Base-by-base conservation (phyloP, 495 filamentous ascomycete species). In the Neurospora sp. region DNA sequence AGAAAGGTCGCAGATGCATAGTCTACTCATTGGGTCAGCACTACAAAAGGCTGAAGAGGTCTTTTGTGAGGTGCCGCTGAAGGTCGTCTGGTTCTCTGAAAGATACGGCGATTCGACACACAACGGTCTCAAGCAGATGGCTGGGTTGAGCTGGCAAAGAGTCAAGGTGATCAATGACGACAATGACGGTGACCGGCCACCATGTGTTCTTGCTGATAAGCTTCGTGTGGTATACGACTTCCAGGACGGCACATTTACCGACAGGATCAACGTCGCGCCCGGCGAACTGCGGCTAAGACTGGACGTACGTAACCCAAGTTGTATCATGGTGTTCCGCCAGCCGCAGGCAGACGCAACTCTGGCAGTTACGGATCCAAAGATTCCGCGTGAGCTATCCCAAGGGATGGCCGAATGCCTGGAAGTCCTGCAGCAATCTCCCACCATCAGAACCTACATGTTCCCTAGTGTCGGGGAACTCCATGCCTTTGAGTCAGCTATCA, bases 261-360 rank as follows among this genome's bases (percentile, higher is more conserved):
- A 95, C 81, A 87, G 92, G 23, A 84, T 95, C 74, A 92, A 93
- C 75, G 83, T 92, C n/a, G 90, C 87, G n/a, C 90, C 90, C 73
- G 92, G 92, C 11, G 91, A 93, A 77, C 78, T 95, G 72, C 90
- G 87, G 78, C 77, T 94, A 37, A 82, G 80, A 39, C 83, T 93
- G 31, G 88, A 91, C 73, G 85, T 89, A 71, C 85, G 84, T 49
- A 85, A 88, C 72, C 84, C 87, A 16, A 89, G 87, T 40, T 88
- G 88, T 70, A 82, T 93, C 73, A 90, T 87, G 73, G 76, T 94
- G 49, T 85, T 89, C 49, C 88, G 92, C 66, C 87, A 88, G 20
- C 85, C 85, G 5, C 91, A 94, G 79, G 80, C 87, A 69, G 91
- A 93, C 78, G 78, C 92, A 79, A 93, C 91, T 1, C 81, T 93